These are phyloP conservation scores for Mycena crocata DNA, from an alignment of 768 basidiomycete genomes.

Conservation along the genomic window DNA sequence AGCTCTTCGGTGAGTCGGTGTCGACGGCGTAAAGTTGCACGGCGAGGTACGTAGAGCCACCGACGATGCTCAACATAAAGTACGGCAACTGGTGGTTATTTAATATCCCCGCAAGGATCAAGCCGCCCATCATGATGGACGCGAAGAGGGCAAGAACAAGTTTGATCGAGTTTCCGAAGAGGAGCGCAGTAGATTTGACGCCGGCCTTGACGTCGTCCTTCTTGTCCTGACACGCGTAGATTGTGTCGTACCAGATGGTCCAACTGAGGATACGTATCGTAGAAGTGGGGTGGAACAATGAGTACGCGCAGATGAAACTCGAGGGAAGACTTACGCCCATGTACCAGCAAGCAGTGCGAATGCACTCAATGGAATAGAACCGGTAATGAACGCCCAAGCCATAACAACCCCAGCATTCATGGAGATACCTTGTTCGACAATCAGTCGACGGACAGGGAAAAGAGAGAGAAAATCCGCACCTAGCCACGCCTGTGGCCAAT, in stretches of 20 bases:
- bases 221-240: slow-evolving; percentile 72
- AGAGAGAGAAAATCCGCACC: slow-evolving; percentile 32
- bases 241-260: slow-evolving; percentile 54
- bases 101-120: slow-evolving; percentile 41
- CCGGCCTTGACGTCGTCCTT: slow-evolving; percentile 67
- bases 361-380: slow-evolving; percentile 21
- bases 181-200: slow-evolving; percentile 71
- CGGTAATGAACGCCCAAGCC: slow-evolving; percentile 38
- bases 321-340: slow-evolving; percentile 24
- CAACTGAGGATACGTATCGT: slow-evolving; percentile 28
- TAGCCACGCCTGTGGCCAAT: slow-evolving; percentile 56
- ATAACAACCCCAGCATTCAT: slow-evolving; percentile 37
- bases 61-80: slow-evolving; percentile 32
- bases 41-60: slow-evolving; percentile 30
- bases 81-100: slow-evolving; percentile 38
- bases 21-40: slow-evolving; percentile 34
- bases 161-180: slow-evolving; percentile 61
- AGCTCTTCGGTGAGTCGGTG: slow-evolving; percentile 33
- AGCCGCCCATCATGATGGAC: slow-evolving; percentile 34
- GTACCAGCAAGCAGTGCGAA: slow-evolving; percentile 28
- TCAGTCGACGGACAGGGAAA: not conserved
- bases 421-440: slow-evolving; percentile 29
- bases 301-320: not conserved
- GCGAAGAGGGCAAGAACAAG: slow-evolving; percentile 58
- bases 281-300: not conserved